Conservation (phyloP, 2,329 filamentous ascomycete species). For the Alternaria ethzedia region DNA sequence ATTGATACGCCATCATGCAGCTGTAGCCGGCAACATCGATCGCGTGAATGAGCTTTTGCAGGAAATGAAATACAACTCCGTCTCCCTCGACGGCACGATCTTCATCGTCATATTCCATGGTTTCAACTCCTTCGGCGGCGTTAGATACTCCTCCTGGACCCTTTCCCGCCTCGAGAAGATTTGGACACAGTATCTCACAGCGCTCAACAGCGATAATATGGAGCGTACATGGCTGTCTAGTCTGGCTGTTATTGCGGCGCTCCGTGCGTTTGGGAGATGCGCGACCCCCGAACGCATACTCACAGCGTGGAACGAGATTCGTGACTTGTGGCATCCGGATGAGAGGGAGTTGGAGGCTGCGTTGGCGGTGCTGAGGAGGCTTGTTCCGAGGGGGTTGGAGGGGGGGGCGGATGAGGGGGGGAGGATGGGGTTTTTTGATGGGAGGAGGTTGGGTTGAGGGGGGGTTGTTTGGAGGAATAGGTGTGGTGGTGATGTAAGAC, state of each 20-base stretch:
- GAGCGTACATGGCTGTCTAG: constrained; percentile 40
- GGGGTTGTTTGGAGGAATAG: too few species aligned
- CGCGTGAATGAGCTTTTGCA: constrained; percentile 73
- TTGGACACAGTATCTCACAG: constrained; percentile 37
- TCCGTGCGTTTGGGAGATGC: constrained; percentile 67
- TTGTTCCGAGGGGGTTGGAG: constrained; percentile 23
- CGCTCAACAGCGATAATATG: constrained; percentile 19
- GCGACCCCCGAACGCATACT: constrained; percentile 60
- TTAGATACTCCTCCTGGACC: constrained; percentile 73
- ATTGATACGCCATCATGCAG: constrained; percentile 76
- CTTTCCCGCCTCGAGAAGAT: constrained; percentile 64
- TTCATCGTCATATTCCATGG: constrained; percentile 84
- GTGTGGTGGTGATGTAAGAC: too few species aligned
- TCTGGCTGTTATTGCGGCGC: constrained; percentile 35
- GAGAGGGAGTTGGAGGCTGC: constrained; percentile 43
- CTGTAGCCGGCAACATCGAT: constrained; percentile 71
- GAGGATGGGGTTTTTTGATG: constrained; percentile 2
- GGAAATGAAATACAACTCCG: constrained; percentile 74
- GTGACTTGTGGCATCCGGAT: constrained; percentile 46
- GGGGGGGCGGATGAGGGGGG: neutral
- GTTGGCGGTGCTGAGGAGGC: constrained; percentile 28
- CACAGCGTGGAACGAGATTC: constrained; percentile 60
- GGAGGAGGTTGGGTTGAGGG: neutral
- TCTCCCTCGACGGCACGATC: constrained; percentile 75
- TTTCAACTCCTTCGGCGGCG: constrained; percentile 75